These are phyloP conservation scores for Neurospora africana DNA, from an alignment of 495 filamentous ascomycete genomes.

Conservation along the genomic window DNA sequence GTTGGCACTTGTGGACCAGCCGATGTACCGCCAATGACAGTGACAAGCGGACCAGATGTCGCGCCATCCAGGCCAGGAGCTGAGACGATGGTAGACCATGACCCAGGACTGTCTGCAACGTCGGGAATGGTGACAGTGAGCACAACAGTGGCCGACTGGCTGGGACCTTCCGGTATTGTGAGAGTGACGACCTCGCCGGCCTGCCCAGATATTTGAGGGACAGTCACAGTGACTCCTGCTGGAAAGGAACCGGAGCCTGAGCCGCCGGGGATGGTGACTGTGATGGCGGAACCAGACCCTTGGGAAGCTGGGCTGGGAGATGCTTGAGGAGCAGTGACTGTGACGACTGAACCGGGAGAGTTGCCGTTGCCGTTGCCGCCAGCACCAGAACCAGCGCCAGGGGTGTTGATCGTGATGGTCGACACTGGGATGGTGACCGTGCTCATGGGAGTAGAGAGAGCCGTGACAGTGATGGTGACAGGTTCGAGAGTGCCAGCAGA, in stretches of 20 bases:
- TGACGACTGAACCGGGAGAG: conserved; percentile 1
- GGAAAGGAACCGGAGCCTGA: background rate
- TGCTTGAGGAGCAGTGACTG: conserved; percentile 2
- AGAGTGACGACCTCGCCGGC: conserved; percentile 12
- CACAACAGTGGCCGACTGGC: conserved; percentile 11
- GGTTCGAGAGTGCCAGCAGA: conserved; percentile 3
- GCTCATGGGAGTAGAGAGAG: conserved; percentile 1
- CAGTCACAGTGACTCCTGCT: conserved; percentile 6
- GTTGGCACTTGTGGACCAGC: background rate
- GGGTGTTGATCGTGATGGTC: conserved; percentile 9
- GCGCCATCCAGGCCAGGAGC: conserved; percentile 1
- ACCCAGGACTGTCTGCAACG: background rate
- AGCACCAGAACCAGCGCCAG: conserved; percentile 1
- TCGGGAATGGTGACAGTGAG: conserved; percentile 16
- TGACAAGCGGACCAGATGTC: conserved; percentile 7
- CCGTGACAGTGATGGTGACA: conserved; percentile 11
- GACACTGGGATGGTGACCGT: conserved; percentile 15
- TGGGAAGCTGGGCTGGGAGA: background rate
- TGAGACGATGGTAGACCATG: conserved; percentile 11
- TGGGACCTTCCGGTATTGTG: conserved; percentile 16
- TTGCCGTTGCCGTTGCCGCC: background rate
- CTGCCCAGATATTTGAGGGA: background rate
- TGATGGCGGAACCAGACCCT: background rate
- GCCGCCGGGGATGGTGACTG: conserved; percentile 5
- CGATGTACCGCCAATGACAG: conserved; percentile 5